A percentile compares a stretch with the other conserved stretches of the same genome.
phyloP scores from a whole-genome alignment of 2,329 filamentous ascomycete species.

The Verticillium longisporum region DNA sequence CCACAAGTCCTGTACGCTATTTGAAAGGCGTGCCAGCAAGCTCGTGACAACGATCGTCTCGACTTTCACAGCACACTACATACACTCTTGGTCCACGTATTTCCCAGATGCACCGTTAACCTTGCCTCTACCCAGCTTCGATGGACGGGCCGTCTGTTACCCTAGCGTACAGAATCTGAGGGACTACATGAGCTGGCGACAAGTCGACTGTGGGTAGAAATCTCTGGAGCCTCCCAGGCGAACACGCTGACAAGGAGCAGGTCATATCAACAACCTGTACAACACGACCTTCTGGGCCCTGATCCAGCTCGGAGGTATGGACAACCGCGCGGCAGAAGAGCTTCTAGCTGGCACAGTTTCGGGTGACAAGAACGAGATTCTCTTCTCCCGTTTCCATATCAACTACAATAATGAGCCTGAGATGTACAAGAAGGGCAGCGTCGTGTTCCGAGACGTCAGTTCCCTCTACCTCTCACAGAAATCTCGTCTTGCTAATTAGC shows the following conservation, averaged over 20 bases:
- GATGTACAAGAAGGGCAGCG: constrained; percentile 88
- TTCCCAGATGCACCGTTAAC: constrained; percentile 68
- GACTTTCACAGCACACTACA: constrained; percentile 88
- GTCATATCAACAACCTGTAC: constrained; percentile 97
- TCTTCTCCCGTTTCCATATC: constrained; percentile 81
- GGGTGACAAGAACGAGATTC: constrained; percentile 89
- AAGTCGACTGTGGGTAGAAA: constrained; percentile 73
- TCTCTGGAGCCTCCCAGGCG: neutral
- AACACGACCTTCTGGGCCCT: constrained; percentile 96
- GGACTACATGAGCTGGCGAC: constrained; percentile 95
- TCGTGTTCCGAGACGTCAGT: constrained; percentile 74
- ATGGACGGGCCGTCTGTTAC: constrained; percentile 86
- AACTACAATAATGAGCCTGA: constrained; percentile 98
- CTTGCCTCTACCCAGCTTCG: constrained; percentile 78
- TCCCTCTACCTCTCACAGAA: neutral
- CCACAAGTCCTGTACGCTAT: constrained; percentile 73
- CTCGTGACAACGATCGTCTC: constrained; percentile 86
- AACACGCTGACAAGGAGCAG: constrained; percentile 32
- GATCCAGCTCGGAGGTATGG: constrained; percentile 70
- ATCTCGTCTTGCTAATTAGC: constrained; percentile 14
- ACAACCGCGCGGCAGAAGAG: constrained; percentile 71
- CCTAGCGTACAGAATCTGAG: constrained; percentile 74
- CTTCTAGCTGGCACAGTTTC: constrained; percentile 75
- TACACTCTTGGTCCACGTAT: constrained; percentile 69
- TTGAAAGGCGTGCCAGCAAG: constrained; percentile 84